Evolutionary conservation across 2,329 filamentous ascomycete genomes (phyloP), one percentile per base, ranked within the genome.

Genomic region (Allantophomopsis lycopodina): DNA sequence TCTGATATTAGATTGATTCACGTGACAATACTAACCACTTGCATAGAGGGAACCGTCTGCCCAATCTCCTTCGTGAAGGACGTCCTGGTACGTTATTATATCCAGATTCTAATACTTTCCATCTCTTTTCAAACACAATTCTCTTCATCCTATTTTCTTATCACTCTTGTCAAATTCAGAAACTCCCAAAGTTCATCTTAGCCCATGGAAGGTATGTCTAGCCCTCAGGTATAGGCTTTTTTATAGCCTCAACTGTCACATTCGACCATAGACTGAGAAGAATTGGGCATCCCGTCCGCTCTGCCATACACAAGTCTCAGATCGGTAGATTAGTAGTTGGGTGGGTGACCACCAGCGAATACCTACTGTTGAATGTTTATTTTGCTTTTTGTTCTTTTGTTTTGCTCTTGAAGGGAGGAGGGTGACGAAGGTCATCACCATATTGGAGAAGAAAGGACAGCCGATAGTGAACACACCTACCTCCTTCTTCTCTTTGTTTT

Each of bases 31-130:
- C 48, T 51, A 44, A 50, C 40, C 40, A 38, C 14, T 30, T 31
- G 16, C 44, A 36, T 40, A 88, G 83, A 88, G 69, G 83, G 83
- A 46, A 88, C 83, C 37, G 77, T 88, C 46, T 87, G 82, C 59
- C 80, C 81, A 50, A 86, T 88, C 57, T 84, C 79, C 50, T 88
- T 88, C 60, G 83, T 88, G 60, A 84, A 84, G 63, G 79, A 87
- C 58, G 75, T 83, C 48, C 65, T 88, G 64, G 83, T 88, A 75
- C 73, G 81, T 63, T 43, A 46, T 30, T 31, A 35, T 41, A 28
- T 12, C 3, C 23, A 28, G 23, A 12, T 8, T 28, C 3, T 12
- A 28, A 28, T 10, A 28, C 8, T 6, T 28, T 3, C 11, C 23
- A 8, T 6, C 7, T 28, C 7, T 5, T 7, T 23, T 18, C n/a